phyloP scores from a whole-genome alignment of 2,329 filamentous ascomycete genomes.

The Lasiodiplodia sp. region DNA sequence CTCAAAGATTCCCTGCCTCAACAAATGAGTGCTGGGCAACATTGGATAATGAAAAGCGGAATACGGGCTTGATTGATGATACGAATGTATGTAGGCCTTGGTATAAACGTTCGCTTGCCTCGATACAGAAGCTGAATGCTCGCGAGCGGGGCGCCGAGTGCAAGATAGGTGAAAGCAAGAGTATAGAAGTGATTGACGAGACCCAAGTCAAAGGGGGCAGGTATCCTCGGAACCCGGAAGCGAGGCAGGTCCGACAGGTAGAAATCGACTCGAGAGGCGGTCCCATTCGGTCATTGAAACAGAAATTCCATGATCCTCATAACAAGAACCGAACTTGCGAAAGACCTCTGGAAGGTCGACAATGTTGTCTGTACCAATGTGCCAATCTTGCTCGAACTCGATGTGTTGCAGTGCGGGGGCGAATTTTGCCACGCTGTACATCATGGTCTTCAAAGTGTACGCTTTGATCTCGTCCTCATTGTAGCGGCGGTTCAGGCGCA shows the following conservation, averaged over 20 bases:
- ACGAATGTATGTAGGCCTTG: background rate
- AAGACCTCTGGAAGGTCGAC: background rate
- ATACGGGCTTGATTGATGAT: slow-evolving; percentile 4
- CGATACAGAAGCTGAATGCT: background rate
- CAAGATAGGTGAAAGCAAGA: background rate
- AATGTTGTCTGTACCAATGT: background rate
- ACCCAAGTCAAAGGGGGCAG: background rate
- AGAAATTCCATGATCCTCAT: background rate
- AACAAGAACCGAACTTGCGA: background rate
- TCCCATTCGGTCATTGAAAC: background rate
- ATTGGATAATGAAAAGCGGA: background rate
- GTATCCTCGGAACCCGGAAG: background rate
- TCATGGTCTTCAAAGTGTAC: background rate
- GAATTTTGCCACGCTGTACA: background rate
- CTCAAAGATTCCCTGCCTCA: background rate
- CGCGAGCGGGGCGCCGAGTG: background rate
- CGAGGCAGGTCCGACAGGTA: background rate
- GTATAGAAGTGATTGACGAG: background rate
- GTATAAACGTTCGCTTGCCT: background rate
- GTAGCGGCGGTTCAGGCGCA: background rate
- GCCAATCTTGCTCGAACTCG: background rate
- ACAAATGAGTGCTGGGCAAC: background rate
- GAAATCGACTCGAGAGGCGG: background rate
- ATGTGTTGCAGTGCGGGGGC: background rate
- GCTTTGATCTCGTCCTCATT: background rate